Evolutionary conservation across 306 rosid genomes (phyloP), one percentile per base, ranked within the genome.

Genomic region (Nissolia schottii): DNA sequence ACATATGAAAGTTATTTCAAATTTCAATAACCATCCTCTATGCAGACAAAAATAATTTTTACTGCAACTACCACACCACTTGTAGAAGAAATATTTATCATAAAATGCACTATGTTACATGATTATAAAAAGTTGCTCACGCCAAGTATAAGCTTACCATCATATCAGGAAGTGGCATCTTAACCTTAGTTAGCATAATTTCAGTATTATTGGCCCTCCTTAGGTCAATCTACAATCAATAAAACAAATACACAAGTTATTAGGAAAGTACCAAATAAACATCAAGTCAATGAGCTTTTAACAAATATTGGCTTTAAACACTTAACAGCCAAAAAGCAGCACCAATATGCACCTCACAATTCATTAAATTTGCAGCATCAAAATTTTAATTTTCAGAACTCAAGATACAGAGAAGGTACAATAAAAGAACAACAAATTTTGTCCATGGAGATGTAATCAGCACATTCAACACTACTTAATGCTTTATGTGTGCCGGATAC

Each of bases 121-220:
- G 28, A 70, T 65, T 13, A 58, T 14, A 51, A 64, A 48, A 68
- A 70, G 15, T 53, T 58, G 37, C 6, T 68, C 64, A 59, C 11
- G 45, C 72, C 18, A 11, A 73, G 55, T 49, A 62, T 73, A 64
- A 64, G 79, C 96, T 84, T 87, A 95, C 99, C 99, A 95, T 89
- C 96, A 95, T 91, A 73, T 95, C 99, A 74, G 99, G 80, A 74
- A 95, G 99, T 20, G 97, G 96, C 96, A 95, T 95, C 93, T 92
- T 91, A 81, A 95, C 93, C 92, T 95, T 91, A 50, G 99, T 91
- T 74, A 95, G 99, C 99, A 95, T 95, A 80, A 95, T 95, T 87
- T 95, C 99, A 66, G 97, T 88, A 80, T 95, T 95, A 70, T 95
- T 85, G 46, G 97, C 97, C 87, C 99, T 88, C 85, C 96, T 91